phyloP scores from a whole-genome alignment of 108 stramenopile genomes.

The Discostella pseudostelligera region DNA sequence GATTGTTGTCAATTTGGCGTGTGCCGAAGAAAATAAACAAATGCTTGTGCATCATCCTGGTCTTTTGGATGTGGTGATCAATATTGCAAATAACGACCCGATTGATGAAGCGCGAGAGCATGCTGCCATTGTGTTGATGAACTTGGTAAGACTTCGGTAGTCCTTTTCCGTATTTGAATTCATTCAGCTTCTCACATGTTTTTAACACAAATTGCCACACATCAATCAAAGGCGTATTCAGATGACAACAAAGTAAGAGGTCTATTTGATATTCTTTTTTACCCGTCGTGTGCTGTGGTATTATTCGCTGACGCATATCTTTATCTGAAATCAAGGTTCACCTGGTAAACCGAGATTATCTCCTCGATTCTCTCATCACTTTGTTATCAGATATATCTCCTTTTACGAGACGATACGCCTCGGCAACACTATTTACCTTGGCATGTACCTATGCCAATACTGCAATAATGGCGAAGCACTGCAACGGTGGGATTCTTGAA shows the following conservation, averaged over 20 bases:
- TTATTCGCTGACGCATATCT: not conserved
- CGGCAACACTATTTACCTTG: conserved; percentile 56
- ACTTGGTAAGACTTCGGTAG: conserved; percentile 27
- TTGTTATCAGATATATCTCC: conserved; percentile 47
- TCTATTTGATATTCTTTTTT: not conserved
- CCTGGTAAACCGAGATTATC: conserved; percentile 50
- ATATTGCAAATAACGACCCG: conserved; percentile 47
- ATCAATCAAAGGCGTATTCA: conserved; percentile 35
- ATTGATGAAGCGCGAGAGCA: conserved; percentile 55
- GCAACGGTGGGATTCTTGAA: conserved; percentile 49
- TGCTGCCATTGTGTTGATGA: conserved; percentile 55
- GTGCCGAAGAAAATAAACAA: conserved; percentile 51
- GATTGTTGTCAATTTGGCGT: conserved; percentile 42
- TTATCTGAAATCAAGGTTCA: conserved; percentile 3
- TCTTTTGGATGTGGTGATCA: conserved; percentile 38
- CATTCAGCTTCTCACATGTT: not conserved
- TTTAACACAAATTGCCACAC: not conserved
- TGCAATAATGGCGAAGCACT: conserved; percentile 45
- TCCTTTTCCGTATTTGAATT: not conserved
- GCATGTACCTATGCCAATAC: conserved; percentile 53
- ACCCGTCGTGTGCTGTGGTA: not conserved
- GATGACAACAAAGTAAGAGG: conserved; percentile 50
- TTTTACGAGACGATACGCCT: conserved; percentile 50
- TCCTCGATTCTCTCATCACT: conserved; percentile 46
- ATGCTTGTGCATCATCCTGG: conserved; percentile 44